Base-by-base conservation (phyloP, 805 yeast genomes). In the Yamadazyma phyllophila region DNA sequence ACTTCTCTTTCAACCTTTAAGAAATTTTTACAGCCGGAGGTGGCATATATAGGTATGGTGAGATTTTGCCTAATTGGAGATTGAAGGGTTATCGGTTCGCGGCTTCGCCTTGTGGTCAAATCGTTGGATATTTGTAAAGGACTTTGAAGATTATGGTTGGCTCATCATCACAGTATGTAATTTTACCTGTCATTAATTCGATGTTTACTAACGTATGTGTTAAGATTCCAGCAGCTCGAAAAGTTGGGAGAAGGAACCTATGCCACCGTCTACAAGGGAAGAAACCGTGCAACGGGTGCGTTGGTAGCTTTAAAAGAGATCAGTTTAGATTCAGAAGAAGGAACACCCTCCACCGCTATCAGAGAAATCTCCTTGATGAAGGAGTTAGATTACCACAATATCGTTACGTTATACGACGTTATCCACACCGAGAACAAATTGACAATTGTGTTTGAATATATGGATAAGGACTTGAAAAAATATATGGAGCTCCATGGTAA, bases 261-360 rank as follows among this genome's bases (percentile, higher is more conserved):
- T 68, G 99, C 99, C 57, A 95, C 97, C n/a, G 99, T 94, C 29
- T 94, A 92, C 72, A 94, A 92, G 60, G 99, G 87, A 34, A 80
- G 89, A 60, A 94, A 88, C 64, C 80, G 88, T 51, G 81, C 83
- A 58, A 85, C 91, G 26, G 97, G 90, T 41, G 90, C 88, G 45
- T 75, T 91, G 14, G 99, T 94, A 14, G 99, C 99, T 0, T 73
- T 94, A 58, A 94, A 94, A 63, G 98, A 94, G 64, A 94, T 94
- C 68, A 87, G 86, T 58, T 74, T 92, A 50, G 99, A 94, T 61
- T 85, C 95, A 42, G 99, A 94, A 61, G 97, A 94, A 69, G 99
- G 99, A 32, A 95, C 98, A 1, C 99, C 99, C 7, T 89, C 97
- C 4, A 94, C 99, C 1, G 99, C 99, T 2, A 92, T 92, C 58